Conservation (phyloP, 2,329 filamentous ascomycete genomes). For the Curvularia sp. region DNA sequence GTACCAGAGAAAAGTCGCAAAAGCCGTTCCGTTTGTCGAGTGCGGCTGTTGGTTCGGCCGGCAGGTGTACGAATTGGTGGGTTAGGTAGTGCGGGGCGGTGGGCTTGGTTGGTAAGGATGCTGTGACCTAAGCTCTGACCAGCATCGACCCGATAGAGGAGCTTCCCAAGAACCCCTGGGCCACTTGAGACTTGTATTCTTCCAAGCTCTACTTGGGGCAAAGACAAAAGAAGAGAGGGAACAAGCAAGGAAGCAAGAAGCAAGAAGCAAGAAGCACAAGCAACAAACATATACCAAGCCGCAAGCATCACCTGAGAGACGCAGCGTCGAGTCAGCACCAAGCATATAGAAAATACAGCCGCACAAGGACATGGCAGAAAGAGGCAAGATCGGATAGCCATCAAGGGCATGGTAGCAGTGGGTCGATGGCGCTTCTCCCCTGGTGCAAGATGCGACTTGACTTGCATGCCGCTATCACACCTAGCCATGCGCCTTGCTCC, state of each 20-base stretch:
- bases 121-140: constrained; percentile 13
- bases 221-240: neutral
- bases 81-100: constrained; percentile 25
- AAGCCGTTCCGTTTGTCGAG: constrained; percentile 9
- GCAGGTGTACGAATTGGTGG: constrained; percentile 14
- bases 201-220: neutral
- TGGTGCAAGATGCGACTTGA: constrained; percentile 14
- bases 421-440: constrained; percentile 19
- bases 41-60: constrained; percentile 25
- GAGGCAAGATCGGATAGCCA: no score
- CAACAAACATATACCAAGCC: neutral
- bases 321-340: neutral
- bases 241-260: constrained; percentile 1
- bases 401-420: constrained; percentile 7
- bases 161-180: constrained; percentile 5
- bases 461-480: constrained; percentile 12
- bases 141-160: constrained; percentile 9
- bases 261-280: constrained; percentile 5
- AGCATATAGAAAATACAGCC: neutral
- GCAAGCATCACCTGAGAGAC: neutral
- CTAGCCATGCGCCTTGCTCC: neutral
- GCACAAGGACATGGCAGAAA: neutral
- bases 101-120: constrained; percentile 25
- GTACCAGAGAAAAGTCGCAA: constrained; percentile 15
- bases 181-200: neutral